Conservation (phyloP, 192 early-diverging fungal species). For the Umbelopsis vinacea region DNA sequence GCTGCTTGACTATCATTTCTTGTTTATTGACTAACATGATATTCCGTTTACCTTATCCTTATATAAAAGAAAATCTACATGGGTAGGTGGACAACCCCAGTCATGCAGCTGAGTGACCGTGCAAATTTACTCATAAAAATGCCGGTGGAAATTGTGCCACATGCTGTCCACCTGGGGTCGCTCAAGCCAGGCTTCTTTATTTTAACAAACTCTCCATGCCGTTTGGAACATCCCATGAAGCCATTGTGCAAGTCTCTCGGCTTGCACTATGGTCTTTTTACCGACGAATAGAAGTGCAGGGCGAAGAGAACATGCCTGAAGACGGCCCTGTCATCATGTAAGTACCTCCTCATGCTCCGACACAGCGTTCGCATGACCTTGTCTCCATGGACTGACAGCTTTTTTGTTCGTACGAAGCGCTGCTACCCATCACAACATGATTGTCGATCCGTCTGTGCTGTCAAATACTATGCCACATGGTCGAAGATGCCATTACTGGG, state of each 20-base stretch:
- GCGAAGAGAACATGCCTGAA: conserved; percentile 40
- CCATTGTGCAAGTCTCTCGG: conserved; percentile 37
- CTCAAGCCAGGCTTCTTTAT: background rate
- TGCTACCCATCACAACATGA: conserved; percentile 57
- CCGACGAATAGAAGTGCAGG: conserved; percentile 39
- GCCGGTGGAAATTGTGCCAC: background rate
- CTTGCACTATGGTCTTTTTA: conserved; percentile 46
- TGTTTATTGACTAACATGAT: no score
- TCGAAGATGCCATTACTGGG: conserved; percentile 55
- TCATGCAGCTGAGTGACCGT: no score
- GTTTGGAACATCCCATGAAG: conserved; percentile 44
- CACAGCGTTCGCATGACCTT: no score
- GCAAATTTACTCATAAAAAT: conserved; percentile 15
- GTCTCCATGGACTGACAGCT: background rate
- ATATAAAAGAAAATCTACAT: no score
- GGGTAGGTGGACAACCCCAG: background rate
- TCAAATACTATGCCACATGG: conserved; percentile 45
- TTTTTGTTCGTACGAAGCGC: conserved; percentile 24
- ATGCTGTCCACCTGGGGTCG: background rate
- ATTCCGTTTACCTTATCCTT: no score
- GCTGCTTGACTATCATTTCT: no score
- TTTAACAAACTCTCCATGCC: conserved; percentile 40
- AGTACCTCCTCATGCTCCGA: background rate
- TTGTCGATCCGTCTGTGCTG: conserved; percentile 50
- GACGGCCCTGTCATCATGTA: conserved; percentile 49